These are phyloP conservation scores for Steccherinum ochraceum DNA, from an alignment of 768 basidiomycete species.

Conservation along the genomic window DNA sequence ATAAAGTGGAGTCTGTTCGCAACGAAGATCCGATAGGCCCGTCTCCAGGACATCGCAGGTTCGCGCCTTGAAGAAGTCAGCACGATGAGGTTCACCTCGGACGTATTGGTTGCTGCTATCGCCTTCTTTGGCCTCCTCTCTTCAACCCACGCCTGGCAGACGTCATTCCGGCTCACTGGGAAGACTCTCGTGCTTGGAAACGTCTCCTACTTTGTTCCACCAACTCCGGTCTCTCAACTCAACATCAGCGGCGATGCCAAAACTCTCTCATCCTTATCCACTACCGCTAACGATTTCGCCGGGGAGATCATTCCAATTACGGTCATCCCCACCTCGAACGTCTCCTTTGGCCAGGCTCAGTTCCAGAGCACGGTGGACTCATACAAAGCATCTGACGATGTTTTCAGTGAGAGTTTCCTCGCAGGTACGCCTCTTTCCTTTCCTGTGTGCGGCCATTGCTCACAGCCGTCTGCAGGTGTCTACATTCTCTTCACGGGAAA, in stretches of 20 bases:
- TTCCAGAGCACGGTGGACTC: conserved; percentile 9
- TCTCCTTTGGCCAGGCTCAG: conserved; percentile 10
- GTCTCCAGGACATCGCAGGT: neutral
- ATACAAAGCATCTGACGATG: conserved; percentile 17
- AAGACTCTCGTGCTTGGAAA: conserved; percentile 8
- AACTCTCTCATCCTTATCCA: neutral
- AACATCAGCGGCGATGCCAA: conserved; percentile 1
- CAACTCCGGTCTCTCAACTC: conserved; percentile 10
- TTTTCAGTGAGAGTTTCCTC: conserved; percentile 19
- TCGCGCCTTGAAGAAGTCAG: neutral
- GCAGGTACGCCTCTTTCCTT: conserved; percentile 8
- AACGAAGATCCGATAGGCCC: neutral
- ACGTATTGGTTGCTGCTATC: neutral
- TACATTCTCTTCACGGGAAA: conserved; percentile 17
- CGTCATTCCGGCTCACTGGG: neutral
- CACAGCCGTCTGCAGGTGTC: conserved; percentile 10
- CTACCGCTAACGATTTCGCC: neutral
- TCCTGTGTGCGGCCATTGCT: neutral
- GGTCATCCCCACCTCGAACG: conserved; percentile 14
- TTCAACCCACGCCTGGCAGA: neutral
- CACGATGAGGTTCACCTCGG: neutral
- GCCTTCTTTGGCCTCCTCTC: neutral
- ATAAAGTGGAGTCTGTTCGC: neutral
- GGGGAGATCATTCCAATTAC: conserved; percentile 18
- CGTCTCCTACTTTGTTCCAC: conserved; percentile 11